Evolutionary conservation across 2,329 filamentous ascomycete species (phyloP), one percentile per base, ranked within the genome.

Genomic region (Ceratocystis diversiconidia): DNA sequence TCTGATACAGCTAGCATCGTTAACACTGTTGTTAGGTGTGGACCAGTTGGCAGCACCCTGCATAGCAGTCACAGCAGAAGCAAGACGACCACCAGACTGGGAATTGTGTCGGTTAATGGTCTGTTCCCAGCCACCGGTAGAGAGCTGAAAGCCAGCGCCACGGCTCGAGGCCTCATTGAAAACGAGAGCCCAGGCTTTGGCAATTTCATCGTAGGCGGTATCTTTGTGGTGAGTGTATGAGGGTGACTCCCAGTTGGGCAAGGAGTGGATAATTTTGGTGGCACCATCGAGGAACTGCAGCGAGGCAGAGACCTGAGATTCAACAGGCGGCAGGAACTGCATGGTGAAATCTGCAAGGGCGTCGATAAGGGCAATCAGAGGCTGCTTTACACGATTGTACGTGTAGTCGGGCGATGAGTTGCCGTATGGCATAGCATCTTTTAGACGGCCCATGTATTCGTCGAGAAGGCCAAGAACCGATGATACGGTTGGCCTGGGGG

Each of bases 171-270:
- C 90, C 75, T 99, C 94, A 68, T 86, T 87, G 70, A 99, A 88
- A 62, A 96, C 92, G 70, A 95, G 75, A 17, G 90, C 86, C 94
- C 94, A 99, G 1, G 94, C 94, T 72, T 88, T 90, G 30, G 90
- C 87, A 69, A 99, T 92, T 73, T 97, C 94, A 72, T 99, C 92
- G 73, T 99, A 99, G 5, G 92, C 92, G 69, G 90, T 90, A 70
- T 96, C 88, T 75, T 96, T 96, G 78, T 95, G 90, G 71, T 96
- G 83, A 70, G 92, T 92, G 76, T 96, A 88, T 69, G 90, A 85
- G 68, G 88, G 88, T 57, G 86, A 90, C 70, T 94, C 89, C 91
- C 92, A 99, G 72, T 95, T 84, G 2, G 94, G 94, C 55, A 99
- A 80, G 48, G 86, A 82, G 74, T 99, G 92, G 66, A 97, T 88